Conservation (phyloP, 805 yeast genomes). For the Metschnikowia henanensis region DNA sequence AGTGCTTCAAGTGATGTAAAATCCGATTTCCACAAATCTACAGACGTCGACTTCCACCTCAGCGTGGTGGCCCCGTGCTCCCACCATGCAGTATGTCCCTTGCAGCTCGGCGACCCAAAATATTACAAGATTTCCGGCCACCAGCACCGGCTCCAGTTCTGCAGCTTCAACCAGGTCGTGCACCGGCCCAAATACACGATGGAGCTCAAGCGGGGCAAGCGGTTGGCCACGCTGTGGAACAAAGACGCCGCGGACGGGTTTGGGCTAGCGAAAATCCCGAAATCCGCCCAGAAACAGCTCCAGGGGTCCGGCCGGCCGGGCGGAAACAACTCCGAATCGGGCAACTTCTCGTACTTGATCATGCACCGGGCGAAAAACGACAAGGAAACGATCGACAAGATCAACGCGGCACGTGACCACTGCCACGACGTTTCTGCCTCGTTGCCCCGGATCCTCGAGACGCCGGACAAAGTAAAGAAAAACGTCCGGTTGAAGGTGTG, state of each 20-base stretch:
- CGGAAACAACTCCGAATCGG: constrained; percentile 68
- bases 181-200: constrained; percentile 76
- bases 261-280: constrained; percentile 45
- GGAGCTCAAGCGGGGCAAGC: constrained; percentile 82
- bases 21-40: too few species aligned
- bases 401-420: constrained; percentile 37
- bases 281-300: constrained; percentile 32
- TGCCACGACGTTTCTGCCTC: constrained; percentile 25
- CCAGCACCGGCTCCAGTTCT: constrained; percentile 62
- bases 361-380: constrained; percentile 58
- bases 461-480: constrained; percentile 77
- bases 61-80: constrained; percentile 86
- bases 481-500: constrained; percentile 82
- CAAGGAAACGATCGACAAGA: constrained; percentile 35
- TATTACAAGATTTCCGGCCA: constrained; percentile 59
- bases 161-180: constrained; percentile 70
- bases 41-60: constrained; percentile 49
- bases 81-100: constrained; percentile 84
- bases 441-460: constrained; percentile 74
- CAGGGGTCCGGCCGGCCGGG: constrained; percentile 80
- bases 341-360: constrained; percentile 73
- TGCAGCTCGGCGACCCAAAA: constrained; percentile 75
- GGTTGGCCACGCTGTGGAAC: constrained; percentile 73
- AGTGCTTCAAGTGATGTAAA: too few species aligned
- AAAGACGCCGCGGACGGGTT: constrained; percentile 51